Conservation (phyloP, 257 asterid species). For the Solanum virginianum region DNA sequence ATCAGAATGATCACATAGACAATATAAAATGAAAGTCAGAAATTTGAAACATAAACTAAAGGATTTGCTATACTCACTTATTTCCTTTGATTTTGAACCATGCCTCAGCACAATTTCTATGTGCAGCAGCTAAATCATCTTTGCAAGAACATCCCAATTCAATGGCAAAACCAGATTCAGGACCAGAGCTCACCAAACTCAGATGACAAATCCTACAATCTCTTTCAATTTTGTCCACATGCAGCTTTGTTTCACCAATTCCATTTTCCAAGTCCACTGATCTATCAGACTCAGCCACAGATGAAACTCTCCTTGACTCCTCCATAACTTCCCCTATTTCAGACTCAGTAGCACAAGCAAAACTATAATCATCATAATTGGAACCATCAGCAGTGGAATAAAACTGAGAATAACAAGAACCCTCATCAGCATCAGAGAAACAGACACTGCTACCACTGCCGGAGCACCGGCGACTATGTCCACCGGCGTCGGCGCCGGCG, state of each 20-base stretch:
- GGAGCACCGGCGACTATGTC: constrained; percentile 3
- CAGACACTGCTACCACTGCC: constrained; percentile 30
- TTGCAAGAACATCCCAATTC: constrained; percentile 83
- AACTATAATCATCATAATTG: constrained; percentile 38
- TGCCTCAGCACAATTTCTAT: constrained; percentile 79
- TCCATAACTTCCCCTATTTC: constrained; percentile 22
- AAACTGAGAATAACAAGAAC: constrained; percentile 65
- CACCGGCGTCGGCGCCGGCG: constrained; percentile 26
- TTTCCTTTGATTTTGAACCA: constrained; percentile 97
- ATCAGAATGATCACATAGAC: background rate
- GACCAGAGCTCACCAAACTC: constrained; percentile 51
- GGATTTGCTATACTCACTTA: constrained; percentile 37
- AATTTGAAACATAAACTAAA: background rate
- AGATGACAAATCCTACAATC: constrained; percentile 83
- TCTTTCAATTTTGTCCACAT: constrained; percentile 28
- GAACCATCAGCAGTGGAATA: constrained; percentile 74
- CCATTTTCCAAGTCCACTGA: constrained; percentile 37
- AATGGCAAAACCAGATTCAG: constrained; percentile 55
- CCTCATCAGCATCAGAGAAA: constrained; percentile 72
- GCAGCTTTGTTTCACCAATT: constrained; percentile 14
- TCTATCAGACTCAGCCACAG: constrained; percentile 23
- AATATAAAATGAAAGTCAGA: background rate
- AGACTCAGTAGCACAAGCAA: background rate
- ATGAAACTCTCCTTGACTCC: constrained; percentile 27
- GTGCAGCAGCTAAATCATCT: constrained; percentile 82